Conservation (phyloP, 2,329 filamentous ascomycete genomes). For the Aspergillus quadrilineatus region DNA sequence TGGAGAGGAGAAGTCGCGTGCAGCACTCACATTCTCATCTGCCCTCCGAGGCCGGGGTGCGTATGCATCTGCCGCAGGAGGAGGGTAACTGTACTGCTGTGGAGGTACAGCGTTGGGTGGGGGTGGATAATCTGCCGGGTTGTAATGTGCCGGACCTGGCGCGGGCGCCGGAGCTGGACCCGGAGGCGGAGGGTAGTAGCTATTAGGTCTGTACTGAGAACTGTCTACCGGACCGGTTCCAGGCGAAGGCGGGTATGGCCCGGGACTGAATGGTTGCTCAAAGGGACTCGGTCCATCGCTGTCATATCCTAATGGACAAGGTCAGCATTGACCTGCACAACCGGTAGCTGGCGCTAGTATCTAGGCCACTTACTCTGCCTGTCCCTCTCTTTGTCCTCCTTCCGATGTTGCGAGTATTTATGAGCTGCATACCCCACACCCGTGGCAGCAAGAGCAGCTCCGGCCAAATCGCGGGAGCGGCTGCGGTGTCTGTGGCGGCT, state of each 20-base stretch:
- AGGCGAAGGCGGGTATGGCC: conserved; percentile 41
- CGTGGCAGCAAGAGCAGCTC: conserved; percentile 58
- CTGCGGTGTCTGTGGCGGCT: conserved; percentile 37
- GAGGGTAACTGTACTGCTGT: conserved; percentile 40
- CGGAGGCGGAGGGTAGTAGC: conserved; percentile 47
- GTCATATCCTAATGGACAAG: conserved; percentile 27
- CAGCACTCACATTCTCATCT: conserved; percentile 54
- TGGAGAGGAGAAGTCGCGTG: conserved; percentile 34
- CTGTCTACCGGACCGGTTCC: conserved; percentile 32
- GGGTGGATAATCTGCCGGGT: conserved; percentile 44
- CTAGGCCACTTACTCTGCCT: conserved; percentile 38
- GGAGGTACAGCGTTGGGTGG: conserved; percentile 40
- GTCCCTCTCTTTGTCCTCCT: conserved; percentile 52
- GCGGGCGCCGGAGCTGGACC: conserved; percentile 26
- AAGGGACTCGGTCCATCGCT: conserved; percentile 38
- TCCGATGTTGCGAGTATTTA: conserved; percentile 56
- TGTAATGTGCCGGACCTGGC: conserved; percentile 31
- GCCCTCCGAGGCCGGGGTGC: conserved; percentile 39
- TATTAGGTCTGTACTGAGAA: conserved; percentile 43
- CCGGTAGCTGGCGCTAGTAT: background rate
- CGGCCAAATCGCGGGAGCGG: conserved; percentile 48
- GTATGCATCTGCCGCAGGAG: conserved; percentile 41
- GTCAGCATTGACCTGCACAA: background rate
- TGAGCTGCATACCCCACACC: conserved; percentile 58
- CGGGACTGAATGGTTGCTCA: conserved; percentile 42